These are phyloP conservation scores for Chlorella sp. DNA, from an alignment of 139 green algal genomes.

Conservation along the genomic window DNA sequence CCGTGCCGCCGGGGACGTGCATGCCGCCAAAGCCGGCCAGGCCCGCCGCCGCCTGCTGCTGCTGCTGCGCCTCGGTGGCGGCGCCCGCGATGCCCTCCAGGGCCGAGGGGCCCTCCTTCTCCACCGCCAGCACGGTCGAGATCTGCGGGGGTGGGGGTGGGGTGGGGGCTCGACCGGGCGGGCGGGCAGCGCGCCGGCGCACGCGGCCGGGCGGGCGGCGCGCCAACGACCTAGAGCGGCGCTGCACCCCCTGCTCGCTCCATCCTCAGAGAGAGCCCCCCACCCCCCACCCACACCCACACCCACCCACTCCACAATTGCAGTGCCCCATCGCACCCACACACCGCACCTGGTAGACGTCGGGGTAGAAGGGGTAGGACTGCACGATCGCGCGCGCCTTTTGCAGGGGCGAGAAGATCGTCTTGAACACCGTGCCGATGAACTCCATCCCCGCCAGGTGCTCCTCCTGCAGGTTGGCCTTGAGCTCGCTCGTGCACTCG, in stretches of 20 bases:
- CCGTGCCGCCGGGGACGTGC: too few relatives aligned
- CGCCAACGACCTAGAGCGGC: not conserved
- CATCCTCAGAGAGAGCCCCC: not conserved
- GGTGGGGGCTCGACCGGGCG: not conserved
- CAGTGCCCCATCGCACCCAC: not conserved
- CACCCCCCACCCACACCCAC: not conserved
- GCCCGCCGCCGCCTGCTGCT: too few relatives aligned
- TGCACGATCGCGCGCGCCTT: constrained; percentile 49
- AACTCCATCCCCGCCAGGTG: constrained; percentile 51
- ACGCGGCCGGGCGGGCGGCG: not conserved
- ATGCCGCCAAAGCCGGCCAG: too few relatives aligned
- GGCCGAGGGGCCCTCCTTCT: constrained; percentile 11
- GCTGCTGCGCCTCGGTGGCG: too few relatives aligned
- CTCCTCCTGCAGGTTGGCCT: constrained; percentile 51
- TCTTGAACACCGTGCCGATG: constrained; percentile 53
- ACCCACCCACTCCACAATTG: not conserved
- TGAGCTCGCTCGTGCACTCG: constrained; percentile 41
- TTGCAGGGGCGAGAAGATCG: constrained; percentile 42
- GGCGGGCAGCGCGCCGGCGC: not conserved
- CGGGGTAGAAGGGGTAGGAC: constrained; percentile 52
- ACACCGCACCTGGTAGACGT: constrained; percentile 45
- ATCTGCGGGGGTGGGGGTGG: constrained; percentile 6
- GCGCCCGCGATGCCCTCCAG: constrained; percentile 9
- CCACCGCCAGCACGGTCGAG: constrained; percentile 25
- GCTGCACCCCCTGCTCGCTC: not conserved